Percentiles rank a stretch among this genome's conserved stretches.
phyloP scores from a whole-genome alignment of 805 yeast genomes.

The Metschnikowia amazonensis region DNA sequence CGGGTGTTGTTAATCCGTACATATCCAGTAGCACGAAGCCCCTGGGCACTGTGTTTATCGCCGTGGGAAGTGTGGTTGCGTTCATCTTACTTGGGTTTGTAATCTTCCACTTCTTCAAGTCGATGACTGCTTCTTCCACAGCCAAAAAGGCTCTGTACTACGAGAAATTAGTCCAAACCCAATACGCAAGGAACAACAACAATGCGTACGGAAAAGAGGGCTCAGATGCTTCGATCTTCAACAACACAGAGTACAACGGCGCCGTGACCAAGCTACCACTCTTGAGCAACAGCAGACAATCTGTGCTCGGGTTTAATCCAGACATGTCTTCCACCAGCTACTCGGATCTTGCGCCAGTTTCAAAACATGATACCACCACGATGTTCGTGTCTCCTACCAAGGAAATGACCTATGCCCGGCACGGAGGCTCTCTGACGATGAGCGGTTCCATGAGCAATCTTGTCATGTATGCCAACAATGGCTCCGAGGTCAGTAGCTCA shows the following conservation, averaged over 20 bases:
- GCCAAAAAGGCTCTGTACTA: conserved; percentile 44
- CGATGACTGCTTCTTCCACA: conserved; percentile 46
- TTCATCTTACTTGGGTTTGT: conserved; percentile 51
- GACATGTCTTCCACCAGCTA: conserved; percentile 29
- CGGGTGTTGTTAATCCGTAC: conserved; percentile 60
- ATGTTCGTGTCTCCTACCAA: conserved; percentile 80
- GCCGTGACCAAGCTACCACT: conserved; percentile 36
- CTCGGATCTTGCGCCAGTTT: conserved; percentile 27
- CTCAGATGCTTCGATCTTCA: conserved; percentile 2
- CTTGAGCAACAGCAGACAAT: conserved; percentile 19
- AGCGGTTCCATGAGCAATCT: conserved; percentile 21
- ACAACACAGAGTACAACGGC: conserved; percentile 15
- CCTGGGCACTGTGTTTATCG: conserved; percentile 78
- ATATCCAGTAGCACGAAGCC: conserved; percentile 51
- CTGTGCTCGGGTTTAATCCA: conserved; percentile 13
- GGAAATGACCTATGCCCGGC: conserved; percentile 51
- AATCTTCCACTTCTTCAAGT: conserved; percentile 49
- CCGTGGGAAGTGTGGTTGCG: conserved; percentile 68
- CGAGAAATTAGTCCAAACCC: conserved; percentile 33
- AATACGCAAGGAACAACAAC: conserved; percentile 28
- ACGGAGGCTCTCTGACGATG: conserved; percentile 9
- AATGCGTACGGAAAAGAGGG: conserved; percentile 25
- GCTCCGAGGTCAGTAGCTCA: conserved; percentile 17
- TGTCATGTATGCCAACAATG: conserved; percentile 13
- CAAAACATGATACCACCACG: conserved; percentile 41